Conservation (phyloP, 2,329 filamentous ascomycete genomes). For the Fusarium haematococcum region DNA sequence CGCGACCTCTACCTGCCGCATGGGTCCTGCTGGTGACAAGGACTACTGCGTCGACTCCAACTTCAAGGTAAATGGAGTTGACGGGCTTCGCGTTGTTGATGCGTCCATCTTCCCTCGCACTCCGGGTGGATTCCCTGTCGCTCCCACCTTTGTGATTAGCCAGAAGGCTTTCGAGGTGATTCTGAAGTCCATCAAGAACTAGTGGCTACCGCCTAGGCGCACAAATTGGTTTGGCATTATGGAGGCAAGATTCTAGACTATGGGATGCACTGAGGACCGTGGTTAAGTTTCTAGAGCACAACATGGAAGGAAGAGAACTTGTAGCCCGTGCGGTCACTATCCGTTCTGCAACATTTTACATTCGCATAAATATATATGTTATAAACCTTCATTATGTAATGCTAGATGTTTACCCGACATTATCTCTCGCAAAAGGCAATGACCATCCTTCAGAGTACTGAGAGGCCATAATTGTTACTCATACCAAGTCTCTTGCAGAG, state of each 20-base stretch:
- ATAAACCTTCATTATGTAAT: too few species aligned
- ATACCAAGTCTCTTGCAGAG: not conserved
- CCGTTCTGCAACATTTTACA: not conserved
- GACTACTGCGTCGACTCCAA: constrained; percentile 66
- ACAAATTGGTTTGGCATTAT: not conserved
- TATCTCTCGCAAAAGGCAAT: not conserved
- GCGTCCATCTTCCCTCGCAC: constrained; percentile 63
- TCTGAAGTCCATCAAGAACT: not conserved
- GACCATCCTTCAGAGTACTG: not conserved
- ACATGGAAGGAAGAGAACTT: not conserved
- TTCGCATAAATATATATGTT: not conserved
- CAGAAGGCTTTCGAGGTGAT: constrained; percentile 24
- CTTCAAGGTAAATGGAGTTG: constrained; percentile 66
- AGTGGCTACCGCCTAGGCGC: not conserved
- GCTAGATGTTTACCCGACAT: too few species aligned
- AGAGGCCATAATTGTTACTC: not conserved
- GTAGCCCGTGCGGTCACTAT: not conserved
- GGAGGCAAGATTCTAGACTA: not conserved
- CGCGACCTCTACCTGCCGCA: constrained; percentile 65
- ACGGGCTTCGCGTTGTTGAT: constrained; percentile 69
- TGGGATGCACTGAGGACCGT: not conserved
- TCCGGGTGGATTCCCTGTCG: constrained; percentile 26
- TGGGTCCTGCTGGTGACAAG: constrained; percentile 63
- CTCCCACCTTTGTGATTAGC: constrained; percentile 29
- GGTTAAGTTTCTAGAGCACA: not conserved